These are phyloP conservation scores for Cardiospermum halicacabum DNA, from an alignment of 345 rosid species.

Conservation along the genomic window DNA sequence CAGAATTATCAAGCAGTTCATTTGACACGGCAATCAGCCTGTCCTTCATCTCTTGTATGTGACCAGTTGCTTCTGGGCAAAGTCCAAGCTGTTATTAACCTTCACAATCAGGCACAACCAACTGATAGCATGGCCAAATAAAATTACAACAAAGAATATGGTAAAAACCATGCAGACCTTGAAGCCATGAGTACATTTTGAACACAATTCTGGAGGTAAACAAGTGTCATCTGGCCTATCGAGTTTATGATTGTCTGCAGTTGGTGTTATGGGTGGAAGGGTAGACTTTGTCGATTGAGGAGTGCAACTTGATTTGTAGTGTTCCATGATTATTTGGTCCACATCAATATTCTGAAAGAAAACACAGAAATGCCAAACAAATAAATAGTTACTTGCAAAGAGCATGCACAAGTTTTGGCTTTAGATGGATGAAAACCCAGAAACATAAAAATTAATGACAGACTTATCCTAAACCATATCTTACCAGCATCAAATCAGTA, in stretches of 20 bases:
- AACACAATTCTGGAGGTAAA: constrained; percentile 66
- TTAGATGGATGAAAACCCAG: constrained; percentile 6
- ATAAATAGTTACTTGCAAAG: neutral
- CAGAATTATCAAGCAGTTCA: constrained; percentile 81
- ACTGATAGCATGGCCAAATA: constrained; percentile 17
- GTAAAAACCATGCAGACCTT: constrained; percentile 39
- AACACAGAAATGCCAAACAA: constrained; percentile 24
- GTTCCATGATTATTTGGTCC: constrained; percentile 86
- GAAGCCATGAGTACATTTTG: constrained; percentile 73
- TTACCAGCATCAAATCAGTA: neutral
- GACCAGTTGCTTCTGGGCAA: constrained; percentile 71
- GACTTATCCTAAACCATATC: neutral
- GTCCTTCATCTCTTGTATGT: constrained; percentile 87
- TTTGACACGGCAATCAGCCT: constrained; percentile 74
- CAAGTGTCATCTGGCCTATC: constrained; percentile 35
- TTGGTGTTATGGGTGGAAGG: constrained; percentile 52
- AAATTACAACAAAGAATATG: neutral
- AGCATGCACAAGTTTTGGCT: constrained; percentile 12
- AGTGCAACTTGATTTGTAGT: constrained; percentile 67
- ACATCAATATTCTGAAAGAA: constrained; percentile 78
- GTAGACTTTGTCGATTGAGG: constrained; percentile 65
- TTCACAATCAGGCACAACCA: constrained; percentile 25
- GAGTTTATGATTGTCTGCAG: constrained; percentile 32
- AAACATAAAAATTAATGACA: neutral
- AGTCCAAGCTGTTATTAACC: constrained; percentile 65